Evolutionary conservation across 768 basidiomycete species (phyloP), one percentile per base, ranked within the genome.

Genomic region (Cubamyces sp.): DNA sequence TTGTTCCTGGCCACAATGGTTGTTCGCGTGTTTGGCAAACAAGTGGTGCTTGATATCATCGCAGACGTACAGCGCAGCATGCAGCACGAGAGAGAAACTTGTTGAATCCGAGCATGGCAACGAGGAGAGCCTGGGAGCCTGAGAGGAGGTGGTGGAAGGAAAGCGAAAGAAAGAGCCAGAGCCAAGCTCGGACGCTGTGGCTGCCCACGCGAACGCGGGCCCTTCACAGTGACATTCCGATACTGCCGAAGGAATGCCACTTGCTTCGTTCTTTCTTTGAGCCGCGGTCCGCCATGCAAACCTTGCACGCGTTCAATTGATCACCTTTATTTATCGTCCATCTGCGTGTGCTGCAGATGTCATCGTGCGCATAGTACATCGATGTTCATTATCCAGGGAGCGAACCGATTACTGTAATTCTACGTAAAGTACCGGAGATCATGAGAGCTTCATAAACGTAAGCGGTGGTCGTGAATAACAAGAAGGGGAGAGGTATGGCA

Each of bases 181-280:
- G 63, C 60, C 62, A 62, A 56, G 60, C 57, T 62, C 21, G 57
- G 63, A 64, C 63, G 63, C 63, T 50, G 57, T 55, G 50, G 53
- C 51, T 46, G 62, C 61, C 69, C 70, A 70, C 70, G 70, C 68
- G 70, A 70, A 66, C 54, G 50, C 60, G 53, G 40, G 53, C 66
- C 58, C 62, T 70, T 67, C 66, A 68, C 66, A 39, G 66, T 66
- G 67, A 70, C 63, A 64, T 54, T 55, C 51, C 43, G 57, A 43
- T 62, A 48, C 60, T 61, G 59, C 66, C 64, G 64, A 55, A 52
- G 25, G 54, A 62, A 54, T 47, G 46, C 40, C 28, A 18, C 45
- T 42, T 50, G 18, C 61, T 56, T 48, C 42, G 50, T 57, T 52
- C 61, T 56, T 57, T 57, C 49, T 34, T 62, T 57, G 41, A 52